Conservation (phyloP, 345 rosid genomes). For the Melaleuca quinquenervia region DNA sequence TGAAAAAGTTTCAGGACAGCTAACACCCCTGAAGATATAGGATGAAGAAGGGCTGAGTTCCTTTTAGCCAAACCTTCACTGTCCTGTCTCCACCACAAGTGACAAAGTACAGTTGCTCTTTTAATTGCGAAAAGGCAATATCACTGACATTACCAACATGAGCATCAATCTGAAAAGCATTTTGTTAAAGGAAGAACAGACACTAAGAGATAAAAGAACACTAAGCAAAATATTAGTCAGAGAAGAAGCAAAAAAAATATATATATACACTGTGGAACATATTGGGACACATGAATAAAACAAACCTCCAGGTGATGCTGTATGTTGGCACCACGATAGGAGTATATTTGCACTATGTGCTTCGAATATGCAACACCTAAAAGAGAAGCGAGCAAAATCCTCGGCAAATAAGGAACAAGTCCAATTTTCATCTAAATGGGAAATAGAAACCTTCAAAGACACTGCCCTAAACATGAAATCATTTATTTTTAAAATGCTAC, state of each 20-base stretch:
- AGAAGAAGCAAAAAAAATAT: not conserved
- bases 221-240: not conserved
- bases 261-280: not conserved
- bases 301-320: constrained; percentile 68
- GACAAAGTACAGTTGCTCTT: constrained; percentile 52
- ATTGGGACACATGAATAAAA: not conserved
- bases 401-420: not conserved
- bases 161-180: constrained; percentile 58
- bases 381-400: constrained; percentile 4
- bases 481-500: not conserved
- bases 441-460: not conserved
- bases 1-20: not conserved
- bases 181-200: not conserved
- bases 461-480: not conserved
- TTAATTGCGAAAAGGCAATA: constrained; percentile 70
- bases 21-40: not conserved
- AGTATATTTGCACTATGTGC: constrained; percentile 66
- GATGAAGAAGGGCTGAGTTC: not conserved
- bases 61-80: constrained; percentile 45
- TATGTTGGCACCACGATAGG: constrained; percentile 52
- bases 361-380: constrained; percentile 83
- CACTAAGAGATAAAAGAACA: not conserved
- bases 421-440: not conserved
- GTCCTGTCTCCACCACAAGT: constrained; percentile 81
- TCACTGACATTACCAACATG: constrained; percentile 75